Base-by-base conservation (phyloP, 257 asterid species). In the Voacanga thouarsii region DNA sequence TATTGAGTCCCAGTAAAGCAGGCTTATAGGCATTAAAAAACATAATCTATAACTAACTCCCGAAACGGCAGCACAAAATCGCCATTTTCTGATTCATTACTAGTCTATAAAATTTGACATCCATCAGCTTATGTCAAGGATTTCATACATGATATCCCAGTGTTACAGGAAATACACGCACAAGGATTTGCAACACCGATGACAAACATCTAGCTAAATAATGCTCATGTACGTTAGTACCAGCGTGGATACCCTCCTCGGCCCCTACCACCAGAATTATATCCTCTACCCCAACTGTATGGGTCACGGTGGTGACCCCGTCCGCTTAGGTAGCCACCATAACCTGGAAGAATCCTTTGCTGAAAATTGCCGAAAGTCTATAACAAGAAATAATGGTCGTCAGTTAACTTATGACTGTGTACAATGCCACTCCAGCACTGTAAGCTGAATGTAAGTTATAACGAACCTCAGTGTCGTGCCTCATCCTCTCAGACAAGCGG, bases 301-400 rank as follows among this genome's bases (percentile, higher is more conserved):
- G 83, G 86, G 72, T 85, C 84, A 41, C 76, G 86, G 73, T 77
- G 80, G 44, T 69, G 80, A 67, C 93, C 93, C 55, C 78, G 84
- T 57, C 92, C 86, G 64, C 78, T 85, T 80, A 90, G 84, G 78
- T 80, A 82, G 69, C 88, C 89, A 81, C 80, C 82, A 77, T 74
- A 77, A 16, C 80, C 79, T 50, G 86, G 79, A 80, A 79, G 92
- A 72, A 78, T 70, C 77, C 89, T 87, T 80, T 87, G 84, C 66
- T 86, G 91, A 78, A 80, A 80, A 80, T 82, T 81, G 80, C 91
- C 97, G 50, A 89, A 92, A 53, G 92, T 86, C 94, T 88, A 81
- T 15, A 19, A 21, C 69, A 8, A 57, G 23, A 85, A 65, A 75
- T 23, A 71, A 66, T 2, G 24, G 12, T 37, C 28, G 51, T 43